Percentiles rank a stretch among this genome's conserved stretches.
phyloP scores from a whole-genome alignment of 2,329 filamentous ascomycete genomes.

The Neocatenulostroma microsporum region DNA sequence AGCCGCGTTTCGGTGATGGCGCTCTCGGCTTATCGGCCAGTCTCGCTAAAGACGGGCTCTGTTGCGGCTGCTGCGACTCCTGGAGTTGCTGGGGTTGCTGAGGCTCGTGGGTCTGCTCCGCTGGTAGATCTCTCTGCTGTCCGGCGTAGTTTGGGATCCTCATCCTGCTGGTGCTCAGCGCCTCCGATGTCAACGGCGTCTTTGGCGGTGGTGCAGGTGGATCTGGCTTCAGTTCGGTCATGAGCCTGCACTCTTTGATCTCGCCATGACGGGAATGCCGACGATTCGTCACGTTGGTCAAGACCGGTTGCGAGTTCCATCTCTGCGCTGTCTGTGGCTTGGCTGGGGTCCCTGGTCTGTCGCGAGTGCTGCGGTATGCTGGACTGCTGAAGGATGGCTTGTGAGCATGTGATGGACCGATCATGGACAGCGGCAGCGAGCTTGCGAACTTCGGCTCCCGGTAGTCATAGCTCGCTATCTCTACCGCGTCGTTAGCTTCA shows the following conservation, averaged over 20 bases:
- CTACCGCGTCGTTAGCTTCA: too few relatives aligned
- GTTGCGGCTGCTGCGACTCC: not conserved
- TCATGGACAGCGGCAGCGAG: too few relatives aligned
- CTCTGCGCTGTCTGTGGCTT: constrained; percentile 18
- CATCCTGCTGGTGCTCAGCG: constrained; percentile 5
- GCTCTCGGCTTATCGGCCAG: not conserved
- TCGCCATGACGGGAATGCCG: constrained; percentile 18
- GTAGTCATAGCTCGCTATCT: too few relatives aligned
- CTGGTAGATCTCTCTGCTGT: too few relatives aligned
- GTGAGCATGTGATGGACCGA: not conserved
- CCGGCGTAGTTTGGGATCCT: too few relatives aligned
- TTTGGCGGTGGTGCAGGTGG: constrained; percentile 22
- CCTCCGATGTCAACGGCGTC: constrained; percentile 13
- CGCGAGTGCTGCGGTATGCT: constrained; percentile 15
- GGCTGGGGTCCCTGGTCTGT: constrained; percentile 16
- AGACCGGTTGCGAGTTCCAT: constrained; percentile 27
- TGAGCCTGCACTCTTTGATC: constrained; percentile 25
- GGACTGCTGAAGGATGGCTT: constrained; percentile 16
- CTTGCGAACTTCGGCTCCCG: too few relatives aligned
- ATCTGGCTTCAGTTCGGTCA: constrained; percentile 22
- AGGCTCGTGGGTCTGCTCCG: too few relatives aligned
- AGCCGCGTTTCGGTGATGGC: not conserved
- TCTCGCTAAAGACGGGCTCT: not conserved
- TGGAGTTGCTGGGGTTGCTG: too few relatives aligned
- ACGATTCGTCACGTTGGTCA: constrained; percentile 19